Percentiles rank a stretch among this genome's conserved stretches.
Conservation (phyloP, 2,329 filamentous ascomycete species). For the Cladophialophora exuberans region DNA sequence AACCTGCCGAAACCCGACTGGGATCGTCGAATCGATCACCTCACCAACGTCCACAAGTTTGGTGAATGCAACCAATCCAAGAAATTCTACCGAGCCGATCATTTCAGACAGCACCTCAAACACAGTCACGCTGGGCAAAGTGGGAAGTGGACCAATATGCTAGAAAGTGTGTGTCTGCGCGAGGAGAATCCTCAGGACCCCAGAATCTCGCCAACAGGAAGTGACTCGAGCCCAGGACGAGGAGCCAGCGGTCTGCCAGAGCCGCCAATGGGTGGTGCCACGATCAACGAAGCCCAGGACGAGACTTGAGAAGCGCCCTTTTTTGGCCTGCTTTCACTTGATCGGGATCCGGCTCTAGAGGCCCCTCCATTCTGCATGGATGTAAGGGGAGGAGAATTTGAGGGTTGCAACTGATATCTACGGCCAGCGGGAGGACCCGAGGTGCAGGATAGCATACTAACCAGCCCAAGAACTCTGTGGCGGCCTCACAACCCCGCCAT, state of each 20-base stretch:
- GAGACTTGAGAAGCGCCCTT: slow-evolving; percentile 23
- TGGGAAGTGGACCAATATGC: slow-evolving; percentile 98
- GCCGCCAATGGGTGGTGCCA: slow-evolving; percentile 29
- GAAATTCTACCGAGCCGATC: slow-evolving; percentile 96
- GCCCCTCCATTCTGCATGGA: slow-evolving; percentile 10
- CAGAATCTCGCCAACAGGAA: slow-evolving; percentile 28
- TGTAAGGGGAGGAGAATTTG: slow-evolving; percentile 6
- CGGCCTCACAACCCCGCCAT: slow-evolving; percentile 16
- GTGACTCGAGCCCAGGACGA: slow-evolving; percentile 27
- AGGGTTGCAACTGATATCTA: slow-evolving; percentile 23
- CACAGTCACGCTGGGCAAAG: slow-evolving; percentile 95
- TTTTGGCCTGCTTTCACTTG: too few species aligned
- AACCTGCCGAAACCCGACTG: slow-evolving; percentile 78
- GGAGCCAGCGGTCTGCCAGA: slow-evolving; percentile 25
- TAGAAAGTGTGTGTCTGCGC: slow-evolving; percentile 96
- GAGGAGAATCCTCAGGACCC: slow-evolving; percentile 66
- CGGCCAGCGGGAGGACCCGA: slow-evolving; percentile 23
- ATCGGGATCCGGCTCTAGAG: slow-evolving; percentile 5
- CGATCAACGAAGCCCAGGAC: slow-evolving; percentile 28
- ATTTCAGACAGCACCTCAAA: slow-evolving; percentile 97
- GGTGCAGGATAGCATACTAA: slow-evolving; percentile 20
- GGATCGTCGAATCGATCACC: slow-evolving; percentile 82
- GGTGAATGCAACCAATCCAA: slow-evolving; percentile 97
- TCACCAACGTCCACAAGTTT: slow-evolving; percentile 93
- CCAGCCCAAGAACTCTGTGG: slow-evolving; percentile 13